Evolutionary conservation across 495 filamentous ascomycete species (phyloP).

Genomic region (Penicillium maclennaniae): DNA sequence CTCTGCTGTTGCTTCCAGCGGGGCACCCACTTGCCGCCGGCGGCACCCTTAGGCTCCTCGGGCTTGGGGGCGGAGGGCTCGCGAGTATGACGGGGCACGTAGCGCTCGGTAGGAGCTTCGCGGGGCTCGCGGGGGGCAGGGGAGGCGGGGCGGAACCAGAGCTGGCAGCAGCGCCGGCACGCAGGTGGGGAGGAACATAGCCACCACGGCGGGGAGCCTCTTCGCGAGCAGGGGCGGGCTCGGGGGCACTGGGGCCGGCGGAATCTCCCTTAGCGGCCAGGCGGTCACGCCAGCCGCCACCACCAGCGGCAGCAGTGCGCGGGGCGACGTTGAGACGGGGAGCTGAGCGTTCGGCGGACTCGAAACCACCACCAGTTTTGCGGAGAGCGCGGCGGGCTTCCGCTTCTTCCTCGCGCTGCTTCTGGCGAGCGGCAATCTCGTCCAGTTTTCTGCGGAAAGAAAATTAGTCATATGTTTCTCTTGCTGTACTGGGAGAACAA

Average conservation of each 20-base stretch:
- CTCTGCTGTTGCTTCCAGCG: slow-evolving; percentile 42
- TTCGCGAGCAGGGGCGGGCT: slow-evolving; percentile 26
- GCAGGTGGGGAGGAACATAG: slow-evolving; percentile 50
- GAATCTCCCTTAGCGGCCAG: slow-evolving; percentile 58
- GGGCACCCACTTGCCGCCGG: slow-evolving; percentile 41
- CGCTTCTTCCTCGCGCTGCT: slow-evolving; percentile 65
- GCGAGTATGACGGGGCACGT: slow-evolving; percentile 36
- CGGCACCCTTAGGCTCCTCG: slow-evolving; percentile 31
- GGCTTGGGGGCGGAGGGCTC: slow-evolving; percentile 32
- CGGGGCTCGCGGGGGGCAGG: slow-evolving; percentile 9
- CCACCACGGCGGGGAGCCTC: slow-evolving; percentile 37
- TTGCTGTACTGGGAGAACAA: slow-evolving; percentile 1
- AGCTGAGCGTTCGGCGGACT: slow-evolving; percentile 54
- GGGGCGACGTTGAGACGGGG: slow-evolving; percentile 64
- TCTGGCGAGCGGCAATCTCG: slow-evolving; percentile 60
- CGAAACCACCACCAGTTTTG: slow-evolving; percentile 37
- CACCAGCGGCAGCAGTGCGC: slow-evolving; percentile 53
- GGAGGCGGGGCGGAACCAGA: slow-evolving; percentile 33
- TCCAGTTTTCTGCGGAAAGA: slow-evolving; percentile 53
- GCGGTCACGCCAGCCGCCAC: slow-evolving; percentile 79
- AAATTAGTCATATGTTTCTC: slow-evolving; percentile 15
- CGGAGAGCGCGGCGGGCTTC: slow-evolving; percentile 53
- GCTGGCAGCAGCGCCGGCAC: slow-evolving; percentile 29
- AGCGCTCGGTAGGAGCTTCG: slow-evolving; percentile 34
- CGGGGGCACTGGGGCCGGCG: slow-evolving; percentile 28